These are phyloP conservation scores for Dendrobium catenatum DNA, from an alignment of 106 monocot genomes.

Conservation along the genomic window DNA sequence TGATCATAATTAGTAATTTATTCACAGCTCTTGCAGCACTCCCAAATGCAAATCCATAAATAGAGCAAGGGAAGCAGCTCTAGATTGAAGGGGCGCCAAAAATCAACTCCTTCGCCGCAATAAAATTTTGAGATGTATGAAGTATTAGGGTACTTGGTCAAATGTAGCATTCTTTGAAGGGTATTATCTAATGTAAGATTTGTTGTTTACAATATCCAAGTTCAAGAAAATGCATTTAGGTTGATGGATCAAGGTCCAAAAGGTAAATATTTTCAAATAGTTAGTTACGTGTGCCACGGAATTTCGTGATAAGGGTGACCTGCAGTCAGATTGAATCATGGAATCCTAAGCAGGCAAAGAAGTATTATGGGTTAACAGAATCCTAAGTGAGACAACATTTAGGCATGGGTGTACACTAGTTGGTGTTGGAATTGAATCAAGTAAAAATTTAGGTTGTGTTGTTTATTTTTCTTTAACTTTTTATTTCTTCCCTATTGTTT, in stretches of 20 bases:
- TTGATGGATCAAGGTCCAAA: neutral
- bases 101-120: too few species aligned
- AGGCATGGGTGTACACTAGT: too few species aligned
- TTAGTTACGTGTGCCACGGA: neutral
- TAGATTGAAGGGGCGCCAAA: too few species aligned
- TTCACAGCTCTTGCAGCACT: neutral
- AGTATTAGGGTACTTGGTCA: neutral
- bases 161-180: neutral
- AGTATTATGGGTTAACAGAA: too few species aligned
- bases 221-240: neutral
- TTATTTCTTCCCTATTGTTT: too few species aligned
- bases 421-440: too few species aligned
- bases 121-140: too few species aligned
- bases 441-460: too few species aligned
- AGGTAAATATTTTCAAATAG: neutral
- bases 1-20: neutral
- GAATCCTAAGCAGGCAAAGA: too few species aligned
- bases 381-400: too few species aligned
- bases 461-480: too few species aligned
- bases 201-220: too few species aligned
- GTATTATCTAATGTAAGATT: neutral
- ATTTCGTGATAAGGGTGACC: neutral
- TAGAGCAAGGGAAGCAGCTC: neutral
- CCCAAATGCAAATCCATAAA: neutral
- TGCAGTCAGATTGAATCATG: neutral